Evolutionary conservation across 495 filamentous ascomycete species (phyloP).

Genomic region (Apiosordaria backusii): DNA sequence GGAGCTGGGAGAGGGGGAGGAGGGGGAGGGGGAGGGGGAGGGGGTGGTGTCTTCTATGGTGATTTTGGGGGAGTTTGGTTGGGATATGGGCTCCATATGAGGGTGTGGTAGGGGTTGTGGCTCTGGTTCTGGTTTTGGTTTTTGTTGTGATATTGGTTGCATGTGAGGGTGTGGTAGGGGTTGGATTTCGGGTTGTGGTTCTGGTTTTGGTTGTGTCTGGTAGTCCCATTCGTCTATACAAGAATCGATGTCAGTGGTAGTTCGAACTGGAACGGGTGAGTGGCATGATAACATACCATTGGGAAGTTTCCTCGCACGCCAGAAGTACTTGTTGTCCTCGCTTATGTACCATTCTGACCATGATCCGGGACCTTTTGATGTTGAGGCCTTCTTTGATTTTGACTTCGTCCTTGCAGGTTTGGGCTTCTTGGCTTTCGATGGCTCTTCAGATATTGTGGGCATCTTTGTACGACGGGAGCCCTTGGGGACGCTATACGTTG

Average conservation of each 20-base stretch:
- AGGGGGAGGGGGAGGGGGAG: neutral
- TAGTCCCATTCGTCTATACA: neutral
- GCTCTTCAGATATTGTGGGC: neutral
- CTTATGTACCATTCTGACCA: conserved; percentile 25
- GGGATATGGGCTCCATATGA: neutral
- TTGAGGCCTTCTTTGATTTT: neutral
- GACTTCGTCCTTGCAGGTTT: conserved; percentile 3
- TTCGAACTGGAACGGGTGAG: neutral
- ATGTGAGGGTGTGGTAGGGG: neutral
- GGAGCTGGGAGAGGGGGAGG: neutral
- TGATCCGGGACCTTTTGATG: neutral
- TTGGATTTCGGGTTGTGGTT: neutral
- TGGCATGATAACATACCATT: conserved; percentile 11
- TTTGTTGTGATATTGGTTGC: conserved; percentile 7
- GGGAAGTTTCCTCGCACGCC: conserved; percentile 14
- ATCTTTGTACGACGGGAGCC: neutral
- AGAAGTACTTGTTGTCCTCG: conserved; percentile 15
- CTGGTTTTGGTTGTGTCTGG: neutral
- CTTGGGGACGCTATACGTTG: neutral
- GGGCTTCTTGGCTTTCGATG: neutral
- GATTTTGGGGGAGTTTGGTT: neutral
- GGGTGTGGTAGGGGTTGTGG: neutral
- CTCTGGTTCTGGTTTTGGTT: neutral
- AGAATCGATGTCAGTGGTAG: neutral
- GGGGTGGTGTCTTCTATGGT: neutral